A percentile compares a stretch with the other conserved stretches of the same genome.
Conservation (phyloP, 495 filamentous ascomycete genomes). For the Penicillium dipodomyicola region DNA sequence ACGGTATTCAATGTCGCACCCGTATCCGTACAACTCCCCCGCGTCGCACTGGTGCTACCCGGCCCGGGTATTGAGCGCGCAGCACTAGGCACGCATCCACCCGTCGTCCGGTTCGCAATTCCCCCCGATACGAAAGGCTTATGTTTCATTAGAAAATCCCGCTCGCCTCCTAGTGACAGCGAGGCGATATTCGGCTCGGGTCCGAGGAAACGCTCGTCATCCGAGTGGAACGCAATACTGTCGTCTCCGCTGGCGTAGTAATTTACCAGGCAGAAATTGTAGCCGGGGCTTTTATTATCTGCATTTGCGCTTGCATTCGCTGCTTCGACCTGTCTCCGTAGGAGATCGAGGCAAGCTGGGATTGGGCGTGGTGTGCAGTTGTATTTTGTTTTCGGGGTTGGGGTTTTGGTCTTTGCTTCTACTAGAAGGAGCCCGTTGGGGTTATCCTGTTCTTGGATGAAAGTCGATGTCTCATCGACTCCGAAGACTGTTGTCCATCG, state of each 20-base stretch:
- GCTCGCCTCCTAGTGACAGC: slow-evolving; percentile 60
- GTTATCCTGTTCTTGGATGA: slow-evolving; percentile 8
- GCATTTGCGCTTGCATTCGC: slow-evolving; percentile 37
- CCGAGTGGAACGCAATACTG: slow-evolving; percentile 72
- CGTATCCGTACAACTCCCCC: background rate
- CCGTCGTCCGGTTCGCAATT: background rate
- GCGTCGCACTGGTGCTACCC: background rate
- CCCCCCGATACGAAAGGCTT: slow-evolving; percentile 42
- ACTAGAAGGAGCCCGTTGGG: slow-evolving; percentile 38
- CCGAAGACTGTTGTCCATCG: slow-evolving; percentile 72
- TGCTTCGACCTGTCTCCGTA: slow-evolving; percentile 55
- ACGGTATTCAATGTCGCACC: background rate
- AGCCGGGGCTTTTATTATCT: slow-evolving; percentile 38
- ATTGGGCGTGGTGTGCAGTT: slow-evolving; percentile 60
- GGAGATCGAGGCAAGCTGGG: slow-evolving; percentile 59
- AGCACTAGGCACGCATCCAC: background rate
- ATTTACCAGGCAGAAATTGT: slow-evolving; percentile 75
- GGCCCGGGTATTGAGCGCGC: slow-evolving; percentile 6
- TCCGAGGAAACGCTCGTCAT: slow-evolving; percentile 74
- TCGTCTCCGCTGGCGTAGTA: slow-evolving; percentile 70
- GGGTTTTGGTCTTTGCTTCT: slow-evolving; percentile 24
- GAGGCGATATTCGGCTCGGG: slow-evolving; percentile 65
- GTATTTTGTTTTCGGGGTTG: slow-evolving; percentile 49
- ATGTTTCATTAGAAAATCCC: slow-evolving; percentile 72
- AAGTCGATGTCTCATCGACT: slow-evolving; percentile 58